A percentile compares a stretch with the other conserved stretches of the same genome.
These are phyloP conservation scores for Nakaseomyces delphensis DNA, from an alignment of 1,139 yeast genomes.

Conservation along the genomic window DNA sequence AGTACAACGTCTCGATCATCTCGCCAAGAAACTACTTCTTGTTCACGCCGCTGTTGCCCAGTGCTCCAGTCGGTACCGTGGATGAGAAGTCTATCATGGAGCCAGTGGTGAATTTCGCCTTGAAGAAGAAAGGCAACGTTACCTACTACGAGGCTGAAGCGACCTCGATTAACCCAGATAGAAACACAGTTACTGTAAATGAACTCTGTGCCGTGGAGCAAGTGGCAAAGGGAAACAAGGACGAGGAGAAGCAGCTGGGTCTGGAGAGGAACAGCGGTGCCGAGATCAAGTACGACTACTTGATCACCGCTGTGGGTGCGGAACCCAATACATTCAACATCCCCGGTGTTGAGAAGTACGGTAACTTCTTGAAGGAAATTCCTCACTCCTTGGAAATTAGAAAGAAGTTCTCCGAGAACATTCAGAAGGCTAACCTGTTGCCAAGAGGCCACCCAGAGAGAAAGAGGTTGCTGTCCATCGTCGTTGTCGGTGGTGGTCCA, in stretches of 20 bases:
- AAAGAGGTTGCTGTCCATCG: constrained; percentile 62
- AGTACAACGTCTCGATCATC: constrained; percentile 81
- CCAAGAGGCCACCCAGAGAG: constrained; percentile 71
- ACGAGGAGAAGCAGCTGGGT: constrained; percentile 26
- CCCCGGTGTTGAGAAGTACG: constrained; percentile 71
- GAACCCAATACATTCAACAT: constrained; percentile 76
- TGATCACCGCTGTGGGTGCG: constrained; percentile 79
- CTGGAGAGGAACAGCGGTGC: constrained; percentile 32
- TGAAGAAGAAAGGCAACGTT: constrained; percentile 72
- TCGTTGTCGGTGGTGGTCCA: constrained; percentile 89
- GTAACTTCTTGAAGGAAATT: constrained; percentile 77
- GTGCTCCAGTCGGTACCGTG: constrained; percentile 90
- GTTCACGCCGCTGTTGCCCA: constrained; percentile 88
- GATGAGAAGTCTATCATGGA: constrained; percentile 88
- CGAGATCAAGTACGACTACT: constrained; percentile 52
- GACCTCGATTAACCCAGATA: constrained; percentile 66
- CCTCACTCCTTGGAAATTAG: constrained; percentile 74
- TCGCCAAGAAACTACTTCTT: constrained; percentile 92
- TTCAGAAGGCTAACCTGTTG: constrained; percentile 65
- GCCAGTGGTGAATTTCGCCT: constrained; percentile 71
- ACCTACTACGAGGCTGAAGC: constrained; percentile 91
- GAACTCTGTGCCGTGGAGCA: constrained; percentile 36
- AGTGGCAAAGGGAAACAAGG: constrained; percentile 24
- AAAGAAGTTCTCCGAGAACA: constrained; percentile 61
- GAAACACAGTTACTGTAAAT: constrained; percentile 51